Evolutionary conservation across 2,329 filamentous ascomycete species (phyloP).

Genomic region (Paracorniculantispora psalliotae): DNA sequence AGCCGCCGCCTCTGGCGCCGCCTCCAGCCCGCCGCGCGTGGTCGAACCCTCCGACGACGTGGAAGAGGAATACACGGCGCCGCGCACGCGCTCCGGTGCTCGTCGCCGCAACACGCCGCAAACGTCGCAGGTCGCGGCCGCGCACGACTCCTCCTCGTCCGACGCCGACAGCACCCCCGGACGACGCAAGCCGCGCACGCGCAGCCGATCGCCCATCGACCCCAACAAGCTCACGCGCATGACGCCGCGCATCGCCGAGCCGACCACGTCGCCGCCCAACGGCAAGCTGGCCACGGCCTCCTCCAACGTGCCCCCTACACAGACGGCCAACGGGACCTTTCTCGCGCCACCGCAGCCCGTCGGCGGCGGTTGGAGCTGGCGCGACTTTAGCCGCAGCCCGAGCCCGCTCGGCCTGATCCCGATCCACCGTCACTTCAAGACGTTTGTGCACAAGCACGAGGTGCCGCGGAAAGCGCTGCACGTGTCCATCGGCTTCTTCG

Average conservation of each 20-base stretch:
- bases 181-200: constrained; percentile 59
- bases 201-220: constrained; percentile 65
- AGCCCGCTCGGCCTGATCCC: constrained; percentile 92
- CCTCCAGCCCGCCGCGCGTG: not conserved
- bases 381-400: constrained; percentile 84
- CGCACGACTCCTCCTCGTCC: constrained; percentile 45
- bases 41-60: constrained; percentile 26
- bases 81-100: constrained; percentile 70
- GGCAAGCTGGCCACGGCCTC: constrained; percentile 22
- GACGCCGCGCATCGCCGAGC: constrained; percentile 38
- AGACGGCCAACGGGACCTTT: constrained; percentile 61
- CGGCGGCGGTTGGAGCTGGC: constrained; percentile 67
- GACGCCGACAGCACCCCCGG: constrained; percentile 32
- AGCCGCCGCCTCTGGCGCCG: not conserved
- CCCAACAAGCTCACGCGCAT: constrained; percentile 48
- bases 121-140: constrained; percentile 57
- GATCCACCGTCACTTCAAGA: constrained; percentile 86
- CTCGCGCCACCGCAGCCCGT: constrained; percentile 57
- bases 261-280: constrained; percentile 4
- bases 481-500: constrained; percentile 93
- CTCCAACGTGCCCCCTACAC: constrained; percentile 22
- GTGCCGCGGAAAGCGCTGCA: constrained; percentile 91
- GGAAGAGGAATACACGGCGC: constrained; percentile 62
- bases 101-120: constrained; percentile 50
- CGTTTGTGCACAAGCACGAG: constrained; percentile 93